Evolutionary conservation across 2,329 filamentous ascomycete species (phyloP).

Genomic region (Colletotrichum filicis): DNA sequence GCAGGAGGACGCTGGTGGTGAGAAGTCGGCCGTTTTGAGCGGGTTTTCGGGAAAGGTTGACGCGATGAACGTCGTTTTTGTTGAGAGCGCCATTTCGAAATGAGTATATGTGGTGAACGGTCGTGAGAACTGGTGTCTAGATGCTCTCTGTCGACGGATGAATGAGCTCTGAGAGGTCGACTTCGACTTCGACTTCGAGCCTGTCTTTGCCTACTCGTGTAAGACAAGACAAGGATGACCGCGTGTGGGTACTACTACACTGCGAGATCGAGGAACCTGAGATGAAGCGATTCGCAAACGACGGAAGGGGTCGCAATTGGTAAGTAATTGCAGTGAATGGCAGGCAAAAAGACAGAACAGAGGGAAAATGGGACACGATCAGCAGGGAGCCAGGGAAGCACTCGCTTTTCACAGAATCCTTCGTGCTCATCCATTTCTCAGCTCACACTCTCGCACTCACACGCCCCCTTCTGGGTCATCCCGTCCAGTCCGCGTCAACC

Average conservation of each 20-base stretch:
- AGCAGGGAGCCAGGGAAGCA: neutral
- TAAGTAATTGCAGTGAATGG: no score
- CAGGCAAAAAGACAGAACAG: neutral
- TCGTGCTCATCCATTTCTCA: neutral
- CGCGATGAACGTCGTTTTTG: slow-evolving; percentile 29
- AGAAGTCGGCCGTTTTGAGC: slow-evolving; percentile 39
- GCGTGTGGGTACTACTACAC: no score
- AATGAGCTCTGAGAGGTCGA: neutral
- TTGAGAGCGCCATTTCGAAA: neutral
- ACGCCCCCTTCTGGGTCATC: neutral
- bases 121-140: neutral
- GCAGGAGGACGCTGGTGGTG: slow-evolving; percentile 31
- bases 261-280: neutral
- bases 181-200: neutral
- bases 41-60: slow-evolving; percentile 35
- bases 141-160: no score
- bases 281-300: neutral
- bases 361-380: neutral
- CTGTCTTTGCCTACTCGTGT: neutral
- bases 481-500: neutral
- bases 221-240: neutral
- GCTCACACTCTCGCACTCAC: neutral
- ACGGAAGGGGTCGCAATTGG: neutral
- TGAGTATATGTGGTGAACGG: neutral
- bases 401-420: neutral